These are phyloP conservation scores for Globisporangium polare DNA, from an alignment of 352 stramenopile genomes.

Conservation along the genomic window DNA sequence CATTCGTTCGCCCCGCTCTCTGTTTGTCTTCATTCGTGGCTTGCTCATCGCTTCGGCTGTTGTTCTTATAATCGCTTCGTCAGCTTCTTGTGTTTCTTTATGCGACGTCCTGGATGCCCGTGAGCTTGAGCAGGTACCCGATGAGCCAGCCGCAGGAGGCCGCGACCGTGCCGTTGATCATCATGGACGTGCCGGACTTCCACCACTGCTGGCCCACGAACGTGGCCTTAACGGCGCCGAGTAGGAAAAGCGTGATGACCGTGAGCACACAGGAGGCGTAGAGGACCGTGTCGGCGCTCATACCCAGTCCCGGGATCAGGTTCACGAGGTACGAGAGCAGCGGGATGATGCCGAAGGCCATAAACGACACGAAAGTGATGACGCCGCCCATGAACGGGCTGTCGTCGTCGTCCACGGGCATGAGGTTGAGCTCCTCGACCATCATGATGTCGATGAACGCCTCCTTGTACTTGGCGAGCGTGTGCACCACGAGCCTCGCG, in stretches of 20 bases:
- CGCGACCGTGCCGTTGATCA: constrained; percentile 69
- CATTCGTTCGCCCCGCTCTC: background rate
- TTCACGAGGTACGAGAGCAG: constrained; percentile 93
- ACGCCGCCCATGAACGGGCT: constrained; percentile 78
- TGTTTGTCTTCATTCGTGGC: background rate
- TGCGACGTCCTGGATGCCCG: constrained; percentile 69
- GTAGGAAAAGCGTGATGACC: constrained; percentile 90
- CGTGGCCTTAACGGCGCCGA: constrained; percentile 91
- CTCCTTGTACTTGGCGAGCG: constrained; percentile 96
- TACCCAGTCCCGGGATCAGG: constrained; percentile 61
- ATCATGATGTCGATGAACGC: constrained; percentile 98
- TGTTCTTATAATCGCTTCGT: background rate
- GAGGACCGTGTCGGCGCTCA: constrained; percentile 61
- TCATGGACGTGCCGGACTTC: constrained; percentile 63
- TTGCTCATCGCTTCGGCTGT: background rate
- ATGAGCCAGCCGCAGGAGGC: constrained; percentile 79
- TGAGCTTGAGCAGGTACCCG: constrained; percentile 77
- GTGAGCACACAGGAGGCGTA: constrained; percentile 94
- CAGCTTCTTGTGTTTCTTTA: constrained; percentile 25
- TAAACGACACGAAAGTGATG: constrained; percentile 90
- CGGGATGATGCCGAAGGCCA: constrained; percentile 90
- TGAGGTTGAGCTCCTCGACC: constrained; percentile 94
- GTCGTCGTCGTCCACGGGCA: constrained; percentile 92
- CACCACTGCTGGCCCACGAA: constrained; percentile 82
- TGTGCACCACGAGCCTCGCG: constrained; percentile 89